phyloP scores from a whole-genome alignment of 257 asterid genomes.

The Catharanthus roseus region DNA sequence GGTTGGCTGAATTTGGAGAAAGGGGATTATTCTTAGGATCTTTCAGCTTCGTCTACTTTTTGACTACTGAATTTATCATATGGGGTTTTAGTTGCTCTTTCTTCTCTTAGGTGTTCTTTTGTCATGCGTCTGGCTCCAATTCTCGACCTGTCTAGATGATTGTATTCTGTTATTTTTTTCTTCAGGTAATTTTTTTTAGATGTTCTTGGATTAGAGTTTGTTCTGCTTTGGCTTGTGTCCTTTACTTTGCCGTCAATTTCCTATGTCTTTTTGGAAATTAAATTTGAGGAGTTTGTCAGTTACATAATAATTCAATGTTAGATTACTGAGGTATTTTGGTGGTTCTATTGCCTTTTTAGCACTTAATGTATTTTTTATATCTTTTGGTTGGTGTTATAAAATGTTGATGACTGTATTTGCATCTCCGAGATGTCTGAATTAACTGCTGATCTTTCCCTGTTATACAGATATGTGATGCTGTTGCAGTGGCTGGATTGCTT shows the following conservation, averaged over 20 bases:
- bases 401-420: background rate
- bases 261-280: background rate
- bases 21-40: background rate
- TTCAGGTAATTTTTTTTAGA: background rate
- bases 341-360: background rate
- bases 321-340: background rate
- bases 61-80: too few species aligned
- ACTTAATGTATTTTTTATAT: background rate
- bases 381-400: background rate
- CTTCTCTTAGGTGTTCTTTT: background rate
- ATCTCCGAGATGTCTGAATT: constrained; percentile 2
- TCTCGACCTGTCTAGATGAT: background rate
- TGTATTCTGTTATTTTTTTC: background rate
- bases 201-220: background rate
- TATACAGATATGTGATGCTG: constrained; percentile 95
- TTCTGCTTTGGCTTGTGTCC: background rate
- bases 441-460: constrained; percentile 5
- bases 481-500: constrained; percentile 94
- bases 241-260: background rate
- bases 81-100: too few species aligned
- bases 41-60: background rate
- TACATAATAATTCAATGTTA: background rate
- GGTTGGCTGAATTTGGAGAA: background rate
- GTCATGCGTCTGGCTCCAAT: background rate
- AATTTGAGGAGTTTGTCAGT: background rate